Conservation (phyloP, 495 filamentous ascomycete species). For the Cercophora sp. region DNA sequence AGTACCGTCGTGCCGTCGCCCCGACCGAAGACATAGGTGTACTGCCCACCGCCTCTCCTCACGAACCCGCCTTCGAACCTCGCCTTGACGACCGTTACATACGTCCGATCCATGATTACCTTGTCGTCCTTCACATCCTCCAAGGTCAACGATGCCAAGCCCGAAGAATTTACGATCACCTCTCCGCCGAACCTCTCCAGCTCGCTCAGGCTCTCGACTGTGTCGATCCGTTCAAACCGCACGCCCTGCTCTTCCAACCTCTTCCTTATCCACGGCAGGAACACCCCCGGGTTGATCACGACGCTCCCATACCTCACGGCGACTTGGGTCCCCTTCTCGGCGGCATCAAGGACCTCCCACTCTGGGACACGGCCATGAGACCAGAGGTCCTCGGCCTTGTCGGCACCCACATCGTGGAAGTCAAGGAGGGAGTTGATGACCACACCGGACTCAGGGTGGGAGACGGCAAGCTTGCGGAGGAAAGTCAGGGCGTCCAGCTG, state of each 20-base stretch:
- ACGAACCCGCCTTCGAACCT: constrained; percentile 10
- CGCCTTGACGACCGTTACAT: constrained; percentile 7
- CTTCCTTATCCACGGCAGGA: constrained; percentile 25
- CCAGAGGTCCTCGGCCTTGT: constrained; percentile 4
- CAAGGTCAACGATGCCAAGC: constrained; percentile 2
- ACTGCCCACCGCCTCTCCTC: not conserved
- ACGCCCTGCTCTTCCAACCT: constrained; percentile 23
- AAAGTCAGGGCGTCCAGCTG: constrained; percentile 22
- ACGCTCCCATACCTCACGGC: constrained; percentile 19
- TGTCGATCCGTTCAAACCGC: constrained; percentile 18
- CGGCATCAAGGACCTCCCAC: not conserved
- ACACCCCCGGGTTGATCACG: constrained; percentile 23
- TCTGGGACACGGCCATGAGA: constrained; percentile 7
- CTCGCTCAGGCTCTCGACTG: constrained; percentile 20
- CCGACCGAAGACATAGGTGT: constrained; percentile 18
- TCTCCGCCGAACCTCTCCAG: not conserved
- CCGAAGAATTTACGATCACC: constrained; percentile 16
- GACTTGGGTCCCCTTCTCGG: constrained; percentile 2
- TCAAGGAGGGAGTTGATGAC: constrained; percentile 10
- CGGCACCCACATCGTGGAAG: not conserved
- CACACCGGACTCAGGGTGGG: constrained; percentile 21
- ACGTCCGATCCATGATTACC: constrained; percentile 15
- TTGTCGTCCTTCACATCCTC: constrained; percentile 13
- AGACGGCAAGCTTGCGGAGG: constrained; percentile 13
- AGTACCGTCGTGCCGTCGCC: constrained; percentile 16